phyloP scores from a whole-genome alignment of 768 basidiomycete species.

The Gloeopeniophorella convolvens region DNA sequence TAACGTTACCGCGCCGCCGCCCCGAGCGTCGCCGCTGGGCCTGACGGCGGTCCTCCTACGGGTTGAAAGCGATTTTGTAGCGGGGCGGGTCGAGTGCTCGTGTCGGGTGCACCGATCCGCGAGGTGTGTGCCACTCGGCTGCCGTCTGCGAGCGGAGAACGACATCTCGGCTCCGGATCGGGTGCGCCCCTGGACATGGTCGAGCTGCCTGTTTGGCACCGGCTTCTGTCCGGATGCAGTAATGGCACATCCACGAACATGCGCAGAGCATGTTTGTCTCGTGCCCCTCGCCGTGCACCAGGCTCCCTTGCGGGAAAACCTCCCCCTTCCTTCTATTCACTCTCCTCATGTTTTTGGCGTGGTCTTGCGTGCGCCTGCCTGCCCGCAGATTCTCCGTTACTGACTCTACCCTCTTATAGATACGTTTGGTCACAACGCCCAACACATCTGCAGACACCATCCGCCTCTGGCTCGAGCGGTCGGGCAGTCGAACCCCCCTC shows the following conservation, averaged over 20 bases:
- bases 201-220: conserved; percentile 6
- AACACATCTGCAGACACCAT: conserved; percentile 70
- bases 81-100: conserved; percentile 4
- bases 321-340: conserved; percentile 2
- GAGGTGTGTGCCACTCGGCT: conserved; percentile 1
- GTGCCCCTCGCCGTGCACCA: conserved; percentile 6
- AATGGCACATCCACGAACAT: conserved; percentile 5
- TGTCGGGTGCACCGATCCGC: conserved; percentile 10
- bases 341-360: conserved; percentile 18
- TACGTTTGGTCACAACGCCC: conserved; percentile 66
- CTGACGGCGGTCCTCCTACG: not conserved
- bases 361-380: conserved; percentile 6
- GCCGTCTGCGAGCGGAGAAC: conserved; percentile 10
- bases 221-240: conserved; percentile 17
- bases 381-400: conserved; percentile 17
- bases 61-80: conserved; percentile 3
- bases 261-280: conserved; percentile 11
- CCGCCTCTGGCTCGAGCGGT: conserved; percentile 77
- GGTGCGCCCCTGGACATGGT: conserved; percentile 2
- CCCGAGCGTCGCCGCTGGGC: not conserved
- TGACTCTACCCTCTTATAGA: conserved; percentile 34
- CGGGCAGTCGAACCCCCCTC: conserved; percentile 60
- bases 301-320: conserved; percentile 9
- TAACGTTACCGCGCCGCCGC: conserved; percentile 13
- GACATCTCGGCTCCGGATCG: not conserved